These are phyloP conservation scores for Alternaria triticina DNA, from an alignment of 2,329 filamentous ascomycete species.

Conservation along the genomic window DNA sequence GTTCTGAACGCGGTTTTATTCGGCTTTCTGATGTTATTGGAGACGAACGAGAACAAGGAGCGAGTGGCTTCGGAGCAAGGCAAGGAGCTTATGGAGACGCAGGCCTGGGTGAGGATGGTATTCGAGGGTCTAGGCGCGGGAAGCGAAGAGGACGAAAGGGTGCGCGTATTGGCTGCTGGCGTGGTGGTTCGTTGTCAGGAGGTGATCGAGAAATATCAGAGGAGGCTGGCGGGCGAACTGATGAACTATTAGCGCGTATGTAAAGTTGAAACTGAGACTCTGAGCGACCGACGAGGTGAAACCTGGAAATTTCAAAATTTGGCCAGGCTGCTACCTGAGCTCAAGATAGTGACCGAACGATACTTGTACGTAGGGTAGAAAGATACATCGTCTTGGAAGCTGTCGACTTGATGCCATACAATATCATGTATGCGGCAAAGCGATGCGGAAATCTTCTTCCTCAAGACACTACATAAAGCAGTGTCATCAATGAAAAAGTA, in stretches of 20 bases:
- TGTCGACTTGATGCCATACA: accelerated
- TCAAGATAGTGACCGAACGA: background rate
- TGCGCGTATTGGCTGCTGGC: constrained; percentile 79
- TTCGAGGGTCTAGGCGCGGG: constrained; percentile 63
- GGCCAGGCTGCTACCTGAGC: background rate
- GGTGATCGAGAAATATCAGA: constrained; percentile 81
- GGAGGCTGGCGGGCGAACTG: constrained; percentile 74
- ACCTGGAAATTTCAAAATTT: background rate
- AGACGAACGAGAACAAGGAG: constrained; percentile 78
- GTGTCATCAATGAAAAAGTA: constrained; percentile 47
- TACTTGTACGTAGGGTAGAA: background rate
- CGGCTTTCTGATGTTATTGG: constrained; percentile 77
- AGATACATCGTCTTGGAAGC: background rate
- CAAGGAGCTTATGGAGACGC: constrained; percentile 80
- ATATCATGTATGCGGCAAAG: background rate
- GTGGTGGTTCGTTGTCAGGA: constrained; percentile 80
- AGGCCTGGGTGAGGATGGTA: constrained; percentile 81
- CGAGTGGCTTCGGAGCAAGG: constrained; percentile 76
- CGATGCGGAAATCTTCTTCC: constrained; percentile 35
- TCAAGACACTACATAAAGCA: constrained; percentile 43
- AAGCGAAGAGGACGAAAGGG: constrained; percentile 73
- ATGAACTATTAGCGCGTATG: constrained; percentile 46
- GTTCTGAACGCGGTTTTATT: constrained; percentile 80
- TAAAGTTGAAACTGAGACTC: background rate
- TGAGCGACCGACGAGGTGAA: background rate